These are phyloP conservation scores for Capsella bursapastoris DNA, from an alignment of 345 rosid genomes.

Conservation along the genomic window DNA sequence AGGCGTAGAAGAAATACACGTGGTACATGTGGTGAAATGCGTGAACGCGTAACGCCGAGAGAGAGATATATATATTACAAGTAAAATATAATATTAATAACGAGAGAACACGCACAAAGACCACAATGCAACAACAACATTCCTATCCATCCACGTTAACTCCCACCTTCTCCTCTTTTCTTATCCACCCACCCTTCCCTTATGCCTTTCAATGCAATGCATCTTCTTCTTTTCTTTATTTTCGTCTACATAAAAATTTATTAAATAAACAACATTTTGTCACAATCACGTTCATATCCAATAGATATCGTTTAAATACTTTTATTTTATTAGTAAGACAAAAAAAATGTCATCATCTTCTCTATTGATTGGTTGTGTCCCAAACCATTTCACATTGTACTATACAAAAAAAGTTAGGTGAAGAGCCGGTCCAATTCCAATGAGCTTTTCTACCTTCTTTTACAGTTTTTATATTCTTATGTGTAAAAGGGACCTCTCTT, in stretches of 20 bases:
- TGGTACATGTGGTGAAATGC: slow-evolving; percentile 38
- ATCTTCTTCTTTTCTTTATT: background rate
- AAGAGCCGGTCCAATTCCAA: slow-evolving; percentile 37
- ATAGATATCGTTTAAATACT: background rate
- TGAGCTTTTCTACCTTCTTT: slow-evolving; percentile 18
- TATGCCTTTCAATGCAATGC: slow-evolving; percentile 27
- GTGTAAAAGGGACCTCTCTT: slow-evolving; percentile 7
- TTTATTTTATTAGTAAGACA: slow-evolving; percentile 16
- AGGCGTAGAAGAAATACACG: slow-evolving; percentile 28
- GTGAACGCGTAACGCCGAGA: slow-evolving; percentile 39
- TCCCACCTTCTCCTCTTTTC: slow-evolving; percentile 38
- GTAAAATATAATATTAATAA: background rate
- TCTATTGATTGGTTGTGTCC: slow-evolving; percentile 5
- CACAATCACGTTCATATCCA: slow-evolving; percentile 15
- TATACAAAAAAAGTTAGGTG: slow-evolving; percentile 34
- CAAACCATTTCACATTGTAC: slow-evolving; percentile 25
- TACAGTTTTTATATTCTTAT: background rate
- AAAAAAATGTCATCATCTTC: background rate
- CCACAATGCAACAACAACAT: slow-evolving; percentile 24
- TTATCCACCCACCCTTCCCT: slow-evolving; percentile 37
- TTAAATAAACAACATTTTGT: background rate
- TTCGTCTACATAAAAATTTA: too few relatives aligned
- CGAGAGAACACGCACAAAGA: slow-evolving; percentile 6
- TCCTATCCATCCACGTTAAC: slow-evolving; percentile 45
- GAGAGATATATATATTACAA: background rate